These are phyloP conservation scores for Stachybotrys echinatus DNA, from an alignment of 2,329 filamentous ascomycete genomes.

Conservation along the genomic window DNA sequence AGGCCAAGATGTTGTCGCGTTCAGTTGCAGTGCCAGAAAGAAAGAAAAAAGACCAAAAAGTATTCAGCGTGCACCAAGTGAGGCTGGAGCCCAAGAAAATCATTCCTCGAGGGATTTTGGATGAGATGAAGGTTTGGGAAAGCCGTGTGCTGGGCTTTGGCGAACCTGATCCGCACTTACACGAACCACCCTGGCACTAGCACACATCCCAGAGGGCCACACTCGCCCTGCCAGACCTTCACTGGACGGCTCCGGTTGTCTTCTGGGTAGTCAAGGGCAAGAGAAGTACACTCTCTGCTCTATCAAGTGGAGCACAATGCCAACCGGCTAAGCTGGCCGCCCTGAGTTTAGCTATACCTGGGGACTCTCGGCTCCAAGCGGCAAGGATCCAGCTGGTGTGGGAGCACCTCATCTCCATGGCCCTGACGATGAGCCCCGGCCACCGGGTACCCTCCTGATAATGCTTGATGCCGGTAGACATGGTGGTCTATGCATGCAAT, in stretches of 20 bases:
- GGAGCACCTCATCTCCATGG: not conserved
- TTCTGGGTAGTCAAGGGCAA: not conserved
- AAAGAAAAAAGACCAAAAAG: too few species aligned
- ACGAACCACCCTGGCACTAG: not conserved
- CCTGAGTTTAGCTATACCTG: not conserved
- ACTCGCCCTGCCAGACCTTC: too few species aligned
- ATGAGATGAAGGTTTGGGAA: slow-evolving; percentile 3
- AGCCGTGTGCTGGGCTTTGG: not conserved
- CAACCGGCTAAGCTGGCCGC: not conserved
- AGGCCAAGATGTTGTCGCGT: too few species aligned
- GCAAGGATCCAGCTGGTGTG: not conserved
- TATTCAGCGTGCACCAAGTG: too few species aligned
- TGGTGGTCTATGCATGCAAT: not conserved
- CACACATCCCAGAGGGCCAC: not conserved
- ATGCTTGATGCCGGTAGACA: not conserved
- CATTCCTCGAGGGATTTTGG: too few species aligned
- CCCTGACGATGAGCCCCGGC: not conserved
- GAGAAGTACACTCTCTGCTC: not conserved
- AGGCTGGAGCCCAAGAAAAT: too few species aligned
- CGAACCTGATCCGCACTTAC: not conserved
- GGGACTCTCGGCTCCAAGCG: not conserved
- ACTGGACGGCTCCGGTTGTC: too few species aligned
- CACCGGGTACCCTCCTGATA: not conserved
- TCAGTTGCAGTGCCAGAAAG: too few species aligned
- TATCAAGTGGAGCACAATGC: not conserved